Percentiles rank a stretch among this genome's conserved stretches.
Evolutionary conservation across 768 basidiomycete genomes (phyloP).

Genomic region (Plicaturopsis crispa): DNA sequence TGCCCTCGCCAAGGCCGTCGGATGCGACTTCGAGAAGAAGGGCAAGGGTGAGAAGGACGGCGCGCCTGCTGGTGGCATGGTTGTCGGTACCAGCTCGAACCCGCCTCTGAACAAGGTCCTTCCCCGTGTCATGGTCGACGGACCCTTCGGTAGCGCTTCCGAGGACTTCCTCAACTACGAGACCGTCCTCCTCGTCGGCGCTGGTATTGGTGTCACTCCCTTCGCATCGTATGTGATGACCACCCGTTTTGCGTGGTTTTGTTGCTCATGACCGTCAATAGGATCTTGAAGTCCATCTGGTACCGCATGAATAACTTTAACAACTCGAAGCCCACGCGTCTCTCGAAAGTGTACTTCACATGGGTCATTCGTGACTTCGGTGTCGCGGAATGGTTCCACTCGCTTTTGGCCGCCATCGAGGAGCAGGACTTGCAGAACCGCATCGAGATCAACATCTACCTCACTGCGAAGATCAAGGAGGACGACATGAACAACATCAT

Average conservation of each 20-base stretch:
- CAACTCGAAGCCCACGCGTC: constrained; percentile 63
- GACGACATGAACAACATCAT: constrained; percentile 94
- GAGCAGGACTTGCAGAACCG: constrained; percentile 80
- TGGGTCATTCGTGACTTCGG: constrained; percentile 96
- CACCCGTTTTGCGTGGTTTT: background rate
- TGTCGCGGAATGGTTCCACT: constrained; percentile 90
- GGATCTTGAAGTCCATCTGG: constrained; percentile 88
- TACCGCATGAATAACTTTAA: constrained; percentile 92
- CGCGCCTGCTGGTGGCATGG: constrained; percentile 41
- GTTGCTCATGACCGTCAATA: constrained; percentile 16
- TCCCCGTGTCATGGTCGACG: constrained; percentile 93
- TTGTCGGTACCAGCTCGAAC: constrained; percentile 49
- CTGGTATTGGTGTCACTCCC: constrained; percentile 94
- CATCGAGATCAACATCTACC: constrained; percentile 92
- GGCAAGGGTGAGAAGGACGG: constrained; percentile 37
- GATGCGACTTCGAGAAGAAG: constrained; percentile 71
- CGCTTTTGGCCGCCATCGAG: constrained; percentile 86
- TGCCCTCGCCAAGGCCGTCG: constrained; percentile 75
- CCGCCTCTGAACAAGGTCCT: constrained; percentile 65
- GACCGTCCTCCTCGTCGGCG: constrained; percentile 83
- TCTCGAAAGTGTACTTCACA: constrained; percentile 89
- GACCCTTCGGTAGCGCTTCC: constrained; percentile 87
- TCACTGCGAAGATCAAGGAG: constrained; percentile 86
- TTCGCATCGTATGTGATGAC: constrained; percentile 76
- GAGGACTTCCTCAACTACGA: constrained; percentile 92